phyloP scores from a whole-genome alignment of 306 rosid species.

The Rosa rugosa region DNA sequence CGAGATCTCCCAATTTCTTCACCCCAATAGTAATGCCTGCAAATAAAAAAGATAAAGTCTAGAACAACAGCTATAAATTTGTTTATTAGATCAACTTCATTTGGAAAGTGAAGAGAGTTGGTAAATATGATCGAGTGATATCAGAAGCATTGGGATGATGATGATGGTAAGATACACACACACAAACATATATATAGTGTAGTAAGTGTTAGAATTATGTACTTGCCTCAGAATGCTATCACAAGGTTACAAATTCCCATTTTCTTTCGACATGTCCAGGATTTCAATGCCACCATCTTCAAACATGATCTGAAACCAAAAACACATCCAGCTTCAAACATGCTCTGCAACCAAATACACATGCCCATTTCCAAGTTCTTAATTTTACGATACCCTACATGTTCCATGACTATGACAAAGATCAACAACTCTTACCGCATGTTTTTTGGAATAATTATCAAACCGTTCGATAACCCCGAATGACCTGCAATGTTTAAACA shows the following conservation, averaged over 20 bases:
- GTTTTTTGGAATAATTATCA: constrained; percentile 61
- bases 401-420: constrained; percentile 6
- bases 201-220: too few species aligned
- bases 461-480: constrained; percentile 73
- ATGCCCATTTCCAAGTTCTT: too few species aligned
- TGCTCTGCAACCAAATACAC: constrained; percentile 48
- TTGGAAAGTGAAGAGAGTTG: background rate
- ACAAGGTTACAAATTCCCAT: constrained; percentile 65
- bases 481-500: constrained; percentile 44
- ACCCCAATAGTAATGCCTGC: too few species aligned
- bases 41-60: too few species aligned
- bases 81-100: too few species aligned
- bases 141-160: background rate
- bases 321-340: constrained; percentile 67
- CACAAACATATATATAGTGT: too few species aligned
- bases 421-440: constrained; percentile 46
- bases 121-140: background rate
- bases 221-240: constrained; percentile 24
- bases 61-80: too few species aligned
- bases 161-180: too few species aligned
- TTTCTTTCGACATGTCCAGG: constrained; percentile 79
- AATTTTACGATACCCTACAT: background rate
- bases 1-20: too few species aligned
- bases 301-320: constrained; percentile 68
- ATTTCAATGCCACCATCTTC: constrained; percentile 63